These are phyloP conservation scores for Aspergillus steynii DNA, from an alignment of 495 filamentous ascomycete genomes.

Conservation along the genomic window DNA sequence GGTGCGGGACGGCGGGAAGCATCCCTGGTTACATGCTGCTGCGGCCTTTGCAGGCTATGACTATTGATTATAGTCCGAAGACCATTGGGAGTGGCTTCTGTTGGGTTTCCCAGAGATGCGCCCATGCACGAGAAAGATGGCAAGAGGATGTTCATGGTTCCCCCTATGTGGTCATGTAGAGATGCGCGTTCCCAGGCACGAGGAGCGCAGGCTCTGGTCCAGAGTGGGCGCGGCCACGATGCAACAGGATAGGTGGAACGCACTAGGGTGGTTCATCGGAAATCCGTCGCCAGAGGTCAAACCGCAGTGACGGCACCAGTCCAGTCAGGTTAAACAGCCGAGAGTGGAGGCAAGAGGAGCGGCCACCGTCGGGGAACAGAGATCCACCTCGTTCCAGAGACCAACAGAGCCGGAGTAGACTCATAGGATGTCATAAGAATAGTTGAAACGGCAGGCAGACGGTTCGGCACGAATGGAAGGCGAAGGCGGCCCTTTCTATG, in stretches of 20 bases:
- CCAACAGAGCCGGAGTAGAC: not conserved
- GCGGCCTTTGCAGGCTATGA: no score
- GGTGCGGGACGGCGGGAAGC: not conserved
- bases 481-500: not conserved
- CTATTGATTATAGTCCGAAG: no score
- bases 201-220: not conserved
- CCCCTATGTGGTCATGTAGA: not conserved
- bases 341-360: slow-evolving; percentile 1
- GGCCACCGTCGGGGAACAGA: slow-evolving; percentile 1
- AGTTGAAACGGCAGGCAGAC: not conserved
- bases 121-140: not conserved
- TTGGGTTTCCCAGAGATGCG: not conserved
- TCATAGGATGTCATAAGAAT: no score
- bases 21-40: not conserved
- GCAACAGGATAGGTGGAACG: not conserved
- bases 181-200: not conserved
- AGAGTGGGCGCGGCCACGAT: not conserved
- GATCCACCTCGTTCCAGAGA: not conserved
- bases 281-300: slow-evolving; percentile 9
- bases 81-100: no score
- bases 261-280: slow-evolving; percentile 10
- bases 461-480: not conserved
- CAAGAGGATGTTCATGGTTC: not conserved
- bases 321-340: slow-evolving; percentile 10
- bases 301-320: slow-evolving; percentile 7